Conservation (phyloP, 306 rosid species). For the Begonia loranthoides region DNA sequence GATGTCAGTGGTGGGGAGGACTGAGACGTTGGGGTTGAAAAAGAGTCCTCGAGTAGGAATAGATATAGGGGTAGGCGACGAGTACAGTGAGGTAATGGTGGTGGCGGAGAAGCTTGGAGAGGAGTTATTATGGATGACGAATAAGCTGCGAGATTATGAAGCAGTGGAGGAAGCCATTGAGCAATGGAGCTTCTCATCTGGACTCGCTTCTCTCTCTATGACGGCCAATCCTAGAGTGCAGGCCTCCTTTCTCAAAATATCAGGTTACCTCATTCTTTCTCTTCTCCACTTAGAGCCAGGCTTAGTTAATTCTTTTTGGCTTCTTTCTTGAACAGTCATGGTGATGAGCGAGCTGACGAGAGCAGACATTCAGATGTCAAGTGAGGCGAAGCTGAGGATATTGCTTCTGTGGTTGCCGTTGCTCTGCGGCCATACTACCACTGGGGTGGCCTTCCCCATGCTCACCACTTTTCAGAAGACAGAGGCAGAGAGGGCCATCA, state of each 20-base stretch:
- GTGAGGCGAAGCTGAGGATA: conserved; percentile 12
- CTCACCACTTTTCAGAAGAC: too few relatives aligned
- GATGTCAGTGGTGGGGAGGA: conserved; percentile 2
- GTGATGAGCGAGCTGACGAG: conserved; percentile 10
- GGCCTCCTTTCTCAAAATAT: conserved; percentile 18
- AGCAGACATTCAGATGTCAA: conserved; percentile 1
- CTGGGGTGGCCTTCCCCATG: too few relatives aligned
- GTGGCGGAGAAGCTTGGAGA: conserved; percentile 22
- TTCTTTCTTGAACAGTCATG: conserved; percentile 1
- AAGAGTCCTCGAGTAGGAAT: background rate
- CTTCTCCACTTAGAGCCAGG: background rate
- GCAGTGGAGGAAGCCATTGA: conserved; percentile 19
- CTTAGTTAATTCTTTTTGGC: background rate
- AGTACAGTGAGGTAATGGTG: conserved; percentile 4
- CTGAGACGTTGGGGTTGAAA: conserved; percentile 2
- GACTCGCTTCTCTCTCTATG: conserved; percentile 17
- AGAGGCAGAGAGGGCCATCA: too few relatives aligned
- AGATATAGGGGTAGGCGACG: background rate
- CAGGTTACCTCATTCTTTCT: conserved; percentile 8
- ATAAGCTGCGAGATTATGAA: conserved; percentile 18
- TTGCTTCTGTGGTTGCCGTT: too few relatives aligned
- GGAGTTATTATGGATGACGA: conserved; percentile 20
- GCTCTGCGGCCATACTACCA: too few relatives aligned
- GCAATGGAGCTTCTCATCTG: conserved; percentile 25
- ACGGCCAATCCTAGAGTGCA: conserved; percentile 15